Conservation (phyloP, 1,284 basidiomycete species). For the Ceratorhiza oryzae-sativae region DNA sequence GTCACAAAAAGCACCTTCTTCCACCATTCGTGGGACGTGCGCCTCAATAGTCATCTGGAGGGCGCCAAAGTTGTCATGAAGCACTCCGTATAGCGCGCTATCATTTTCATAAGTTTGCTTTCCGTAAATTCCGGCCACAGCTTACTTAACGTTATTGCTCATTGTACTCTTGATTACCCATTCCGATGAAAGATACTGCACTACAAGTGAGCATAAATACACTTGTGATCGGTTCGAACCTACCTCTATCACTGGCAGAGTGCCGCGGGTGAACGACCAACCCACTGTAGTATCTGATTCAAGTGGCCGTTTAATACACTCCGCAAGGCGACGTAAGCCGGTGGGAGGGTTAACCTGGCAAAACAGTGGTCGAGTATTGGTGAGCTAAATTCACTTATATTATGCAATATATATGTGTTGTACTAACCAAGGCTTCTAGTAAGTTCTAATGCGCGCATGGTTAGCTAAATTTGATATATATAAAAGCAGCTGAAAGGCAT, state of each 20-base stretch:
- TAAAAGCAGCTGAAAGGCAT: background rate
- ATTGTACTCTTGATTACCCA: constrained; percentile 29
- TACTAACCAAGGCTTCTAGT: background rate
- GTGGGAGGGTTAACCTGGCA: background rate
- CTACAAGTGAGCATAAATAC: no score
- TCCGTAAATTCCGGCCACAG: background rate
- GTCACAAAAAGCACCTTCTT: constrained; percentile 55
- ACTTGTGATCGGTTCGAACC: background rate
- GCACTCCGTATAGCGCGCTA: constrained; percentile 62
- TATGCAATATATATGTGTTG: background rate
- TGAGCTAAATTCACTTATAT: background rate
- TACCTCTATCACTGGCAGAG: constrained; percentile 13
- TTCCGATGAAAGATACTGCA: constrained; percentile 23
- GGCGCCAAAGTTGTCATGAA: constrained; percentile 61
- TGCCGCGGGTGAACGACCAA: constrained; percentile 29
- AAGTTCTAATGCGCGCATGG: background rate
- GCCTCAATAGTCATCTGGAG: constrained; percentile 55
- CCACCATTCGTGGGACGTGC: constrained; percentile 57
- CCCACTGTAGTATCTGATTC: background rate
- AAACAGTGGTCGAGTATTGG: no score
- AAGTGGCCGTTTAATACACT: constrained; percentile 1
- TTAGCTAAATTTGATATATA: background rate
- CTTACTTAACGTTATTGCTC: constrained; percentile 22
- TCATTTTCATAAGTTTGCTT: background rate
- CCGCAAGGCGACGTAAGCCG: constrained; percentile 20